Evolutionary conservation across 805 yeast species (phyloP).

Genomic region (Alloascoidea hylecoeti): DNA sequence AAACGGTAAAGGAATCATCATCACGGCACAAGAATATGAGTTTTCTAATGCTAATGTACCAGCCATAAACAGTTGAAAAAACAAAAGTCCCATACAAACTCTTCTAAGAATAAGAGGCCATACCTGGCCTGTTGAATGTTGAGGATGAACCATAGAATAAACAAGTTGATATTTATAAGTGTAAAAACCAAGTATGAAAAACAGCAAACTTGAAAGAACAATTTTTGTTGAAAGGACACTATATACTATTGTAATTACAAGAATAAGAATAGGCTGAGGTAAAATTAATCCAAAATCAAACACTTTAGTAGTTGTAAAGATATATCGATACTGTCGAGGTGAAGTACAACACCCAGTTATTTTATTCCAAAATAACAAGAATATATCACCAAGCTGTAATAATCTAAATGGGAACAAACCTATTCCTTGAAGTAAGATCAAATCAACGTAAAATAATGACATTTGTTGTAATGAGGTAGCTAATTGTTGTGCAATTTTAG

Average conservation of each 20-base stretch:
- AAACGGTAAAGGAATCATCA: conserved; percentile 34
- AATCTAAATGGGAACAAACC: conserved; percentile 48
- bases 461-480: conserved; percentile 72
- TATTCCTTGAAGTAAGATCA: conserved; percentile 61
- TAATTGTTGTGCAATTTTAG: conserved; percentile 73
- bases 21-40: conserved; percentile 31
- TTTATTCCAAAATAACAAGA: conserved; percentile 27
- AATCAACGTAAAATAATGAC: conserved; percentile 81
- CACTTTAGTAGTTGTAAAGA: conserved; percentile 40
- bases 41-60: conserved; percentile 50
- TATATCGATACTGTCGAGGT: conserved; percentile 35
- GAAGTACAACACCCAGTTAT: conserved; percentile 23
- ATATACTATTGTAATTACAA: conserved; percentile 42
- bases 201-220: conserved; percentile 40
- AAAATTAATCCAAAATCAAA: conserved; percentile 48
- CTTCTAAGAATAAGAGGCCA: conserved; percentile 53
- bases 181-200: conserved; percentile 40
- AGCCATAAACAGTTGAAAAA: conserved; percentile 48
- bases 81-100: conserved; percentile 36
- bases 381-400: conserved; percentile 40
- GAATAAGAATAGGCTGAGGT: conserved; percentile 47
- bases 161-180: conserved; percentile 50
- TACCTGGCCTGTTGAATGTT: conserved; percentile 51
- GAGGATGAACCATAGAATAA: conserved; percentile 48
- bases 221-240: conserved; percentile 50